These are phyloP conservation scores for Alternaria alternata DNA, from an alignment of 2,329 filamentous ascomycete species.

Conservation along the genomic window DNA sequence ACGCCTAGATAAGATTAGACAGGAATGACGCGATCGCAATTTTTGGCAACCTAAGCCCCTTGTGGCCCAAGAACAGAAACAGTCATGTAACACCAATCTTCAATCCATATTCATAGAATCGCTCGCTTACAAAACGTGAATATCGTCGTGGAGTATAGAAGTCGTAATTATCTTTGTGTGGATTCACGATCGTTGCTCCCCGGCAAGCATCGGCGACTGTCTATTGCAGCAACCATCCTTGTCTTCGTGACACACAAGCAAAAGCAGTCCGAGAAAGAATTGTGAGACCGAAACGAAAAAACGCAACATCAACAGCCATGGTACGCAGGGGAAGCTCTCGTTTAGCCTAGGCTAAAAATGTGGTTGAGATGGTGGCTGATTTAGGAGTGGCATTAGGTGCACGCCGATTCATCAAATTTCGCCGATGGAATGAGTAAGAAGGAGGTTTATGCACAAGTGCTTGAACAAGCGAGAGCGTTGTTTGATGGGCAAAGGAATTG, in stretches of 20 bases:
- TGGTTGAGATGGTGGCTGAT: background rate
- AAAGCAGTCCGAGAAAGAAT: conserved; percentile 1
- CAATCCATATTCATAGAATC: background rate
- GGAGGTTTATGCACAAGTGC: conserved; percentile 76
- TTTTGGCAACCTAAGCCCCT: conserved; percentile 14
- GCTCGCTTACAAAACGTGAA: background rate
- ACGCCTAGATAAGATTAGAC: conserved; percentile 3
- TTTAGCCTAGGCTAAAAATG: background rate
- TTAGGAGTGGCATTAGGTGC: conserved; percentile 59
- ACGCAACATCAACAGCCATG: background rate
- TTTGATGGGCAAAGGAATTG: conserved; percentile 80
- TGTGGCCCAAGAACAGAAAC: conserved; percentile 1
- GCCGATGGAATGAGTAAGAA: conserved; percentile 70
- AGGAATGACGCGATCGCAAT: conserved; percentile 16
- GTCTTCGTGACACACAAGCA: conserved; percentile 1
- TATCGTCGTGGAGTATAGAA: background rate
- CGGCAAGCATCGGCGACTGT: conserved; percentile 15
- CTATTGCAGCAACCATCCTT: background rate
- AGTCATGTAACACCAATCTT: background rate
- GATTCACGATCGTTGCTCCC: background rate
- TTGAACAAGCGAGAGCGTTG: conserved; percentile 73
- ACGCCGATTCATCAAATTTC: conserved; percentile 82
- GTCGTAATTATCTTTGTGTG: conserved; percentile 1
- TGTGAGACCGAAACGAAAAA: background rate
- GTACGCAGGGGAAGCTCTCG: conserved; percentile 1